Percentiles rank a stretch among this genome's conserved stretches.
Evolutionary conservation across 495 filamentous ascomycete genomes (phyloP).

Genomic region (Penicillium macrosclerotiorum): DNA sequence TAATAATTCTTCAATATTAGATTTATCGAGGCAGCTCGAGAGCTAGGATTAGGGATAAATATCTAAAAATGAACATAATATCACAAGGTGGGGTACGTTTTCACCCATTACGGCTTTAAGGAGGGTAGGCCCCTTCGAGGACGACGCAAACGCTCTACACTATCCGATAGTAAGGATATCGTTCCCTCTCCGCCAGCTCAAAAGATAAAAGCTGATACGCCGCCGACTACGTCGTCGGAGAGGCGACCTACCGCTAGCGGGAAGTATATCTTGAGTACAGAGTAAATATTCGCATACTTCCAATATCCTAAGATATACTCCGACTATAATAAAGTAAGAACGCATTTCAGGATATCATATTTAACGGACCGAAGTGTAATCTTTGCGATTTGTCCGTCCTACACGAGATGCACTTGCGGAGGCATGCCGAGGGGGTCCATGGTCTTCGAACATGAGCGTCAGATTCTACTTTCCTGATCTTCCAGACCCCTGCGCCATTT

Average conservation of each 20-base stretch:
- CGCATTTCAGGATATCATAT: slow-evolving; percentile 12
- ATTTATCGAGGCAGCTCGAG: no score
- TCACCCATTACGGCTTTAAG: slow-evolving; percentile 19
- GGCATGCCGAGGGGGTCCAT: slow-evolving; percentile 9
- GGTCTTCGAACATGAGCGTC: slow-evolving; percentile 13
- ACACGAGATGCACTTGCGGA: slow-evolving; percentile 15
- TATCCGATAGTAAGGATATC: slow-evolving; percentile 10
- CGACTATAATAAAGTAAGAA: slow-evolving; percentile 16
- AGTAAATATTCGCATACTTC: slow-evolving; percentile 14
- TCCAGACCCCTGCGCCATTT: slow-evolving; percentile 9
- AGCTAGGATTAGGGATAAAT: no score
- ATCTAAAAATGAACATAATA: no score
- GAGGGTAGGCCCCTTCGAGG: slow-evolving; percentile 25
- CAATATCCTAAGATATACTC: slow-evolving; percentile 17
- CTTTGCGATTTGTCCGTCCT: slow-evolving; percentile 13
- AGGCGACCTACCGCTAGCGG: slow-evolving; percentile 6
- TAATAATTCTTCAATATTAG: no score
- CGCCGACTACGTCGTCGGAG: slow-evolving; percentile 9
- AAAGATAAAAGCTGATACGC: slow-evolving; percentile 12
- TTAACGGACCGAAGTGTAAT: slow-evolving; percentile 17
- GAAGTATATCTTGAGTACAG: slow-evolving; percentile 9
- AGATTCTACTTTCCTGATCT: slow-evolving; percentile 12
- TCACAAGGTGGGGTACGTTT: no score
- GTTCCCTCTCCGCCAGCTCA: slow-evolving; percentile 13
- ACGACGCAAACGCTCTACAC: slow-evolving; percentile 23